phyloP scores from a whole-genome alignment of 2,329 filamentous ascomycete species.

The Atkinsonella hypoxylon region DNA sequence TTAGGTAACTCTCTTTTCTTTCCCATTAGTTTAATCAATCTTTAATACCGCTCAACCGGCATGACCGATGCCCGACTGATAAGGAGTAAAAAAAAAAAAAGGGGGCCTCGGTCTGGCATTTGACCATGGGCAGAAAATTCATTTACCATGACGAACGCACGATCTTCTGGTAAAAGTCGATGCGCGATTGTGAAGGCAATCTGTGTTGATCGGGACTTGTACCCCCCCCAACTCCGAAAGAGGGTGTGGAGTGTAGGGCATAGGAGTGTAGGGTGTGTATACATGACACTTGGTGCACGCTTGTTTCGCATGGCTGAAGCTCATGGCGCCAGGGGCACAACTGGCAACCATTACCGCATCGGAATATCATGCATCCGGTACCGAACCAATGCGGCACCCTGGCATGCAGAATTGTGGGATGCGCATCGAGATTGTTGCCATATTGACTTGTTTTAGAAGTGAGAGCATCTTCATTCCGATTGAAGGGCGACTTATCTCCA shows the following conservation, averaged over 20 bases:
- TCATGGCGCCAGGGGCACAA: not conserved
- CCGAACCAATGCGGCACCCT: slow-evolving; percentile 4
- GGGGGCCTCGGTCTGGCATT: not conserved
- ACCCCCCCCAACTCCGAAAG: not conserved
- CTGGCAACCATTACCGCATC: not conserved
- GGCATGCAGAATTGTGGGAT: not conserved
- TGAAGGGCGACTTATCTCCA: not conserved
- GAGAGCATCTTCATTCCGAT: not conserved
- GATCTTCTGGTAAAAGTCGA: slow-evolving; percentile 7
- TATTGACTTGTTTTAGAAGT: not conserved
- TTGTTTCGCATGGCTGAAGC: not conserved
- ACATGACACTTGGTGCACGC: not conserved
- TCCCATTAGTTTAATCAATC: too few relatives aligned
- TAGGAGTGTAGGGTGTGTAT: slow-evolving; percentile 2
- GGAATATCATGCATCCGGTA: slow-evolving; percentile 2
- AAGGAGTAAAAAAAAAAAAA: too few relatives aligned
- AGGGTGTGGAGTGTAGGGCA: too few relatives aligned
- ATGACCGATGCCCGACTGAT: not conserved
- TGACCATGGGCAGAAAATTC: slow-evolving; percentile 2
- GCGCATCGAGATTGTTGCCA: slow-evolving; percentile 7
- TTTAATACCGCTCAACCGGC: not conserved
- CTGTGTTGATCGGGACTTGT: not conserved
- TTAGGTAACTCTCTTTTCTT: not conserved
- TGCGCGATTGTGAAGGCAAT: slow-evolving; percentile 2
- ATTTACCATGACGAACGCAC: slow-evolving; percentile 4